Conservation (phyloP, 1,139 yeast species). For the Zygosaccharomyces sapae region DNA sequence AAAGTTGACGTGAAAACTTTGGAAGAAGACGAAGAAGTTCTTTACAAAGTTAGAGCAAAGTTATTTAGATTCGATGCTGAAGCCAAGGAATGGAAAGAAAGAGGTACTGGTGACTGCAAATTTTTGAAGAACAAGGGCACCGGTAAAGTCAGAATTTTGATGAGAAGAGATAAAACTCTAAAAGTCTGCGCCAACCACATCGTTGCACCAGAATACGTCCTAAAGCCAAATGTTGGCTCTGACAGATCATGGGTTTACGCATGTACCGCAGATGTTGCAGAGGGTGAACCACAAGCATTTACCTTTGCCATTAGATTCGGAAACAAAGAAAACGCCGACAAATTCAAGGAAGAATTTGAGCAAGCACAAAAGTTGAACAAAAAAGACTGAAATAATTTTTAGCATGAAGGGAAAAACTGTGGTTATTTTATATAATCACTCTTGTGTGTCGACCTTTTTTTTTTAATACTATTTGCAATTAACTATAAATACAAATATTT, state of each 20-base stretch:
- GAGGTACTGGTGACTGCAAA: constrained; percentile 98
- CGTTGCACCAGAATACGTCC: constrained; percentile 76
- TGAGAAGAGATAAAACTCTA: constrained; percentile 98
- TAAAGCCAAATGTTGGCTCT: constrained; percentile 91
- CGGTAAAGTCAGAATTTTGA: constrained; percentile 79
- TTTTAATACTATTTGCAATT: neutral
- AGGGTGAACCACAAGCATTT: constrained; percentile 93
- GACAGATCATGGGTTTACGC: constrained; percentile 98
- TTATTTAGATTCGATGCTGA: constrained; percentile 83
- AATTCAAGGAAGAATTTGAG: constrained; percentile 89
- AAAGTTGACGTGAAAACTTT: constrained; percentile 95
- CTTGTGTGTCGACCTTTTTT: neutral
- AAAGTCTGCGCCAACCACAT: constrained; percentile 97
- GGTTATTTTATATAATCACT: constrained; percentile 1
- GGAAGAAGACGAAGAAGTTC: constrained; percentile 91
- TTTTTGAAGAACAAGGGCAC: constrained; percentile 83
- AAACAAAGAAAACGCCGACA: constrained; percentile 93
- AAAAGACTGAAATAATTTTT: constrained; percentile 15
- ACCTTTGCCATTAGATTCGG: constrained; percentile 97
- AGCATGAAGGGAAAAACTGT: constrained; percentile 3
- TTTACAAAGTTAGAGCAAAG: constrained; percentile 89
- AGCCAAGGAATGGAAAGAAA: constrained; percentile 95
- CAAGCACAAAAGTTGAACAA: constrained; percentile 68
- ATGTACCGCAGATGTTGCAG: constrained; percentile 91
- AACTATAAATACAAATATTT: neutral